Evolutionary conservation across 306 rosid genomes (phyloP).

Genomic region (Canavalia ensiformis): DNA sequence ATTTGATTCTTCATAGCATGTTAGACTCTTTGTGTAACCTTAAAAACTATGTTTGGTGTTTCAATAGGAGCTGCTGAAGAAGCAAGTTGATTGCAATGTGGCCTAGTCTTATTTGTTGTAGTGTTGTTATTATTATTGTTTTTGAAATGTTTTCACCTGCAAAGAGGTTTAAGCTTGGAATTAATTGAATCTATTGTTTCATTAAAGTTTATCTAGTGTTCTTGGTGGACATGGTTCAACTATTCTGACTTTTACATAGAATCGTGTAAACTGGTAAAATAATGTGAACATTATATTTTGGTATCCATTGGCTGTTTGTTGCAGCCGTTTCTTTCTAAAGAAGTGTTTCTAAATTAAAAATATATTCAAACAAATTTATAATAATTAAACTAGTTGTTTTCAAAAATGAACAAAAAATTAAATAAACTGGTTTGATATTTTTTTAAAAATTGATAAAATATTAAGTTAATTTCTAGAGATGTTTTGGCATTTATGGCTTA

Average conservation of each 20-base stretch:
- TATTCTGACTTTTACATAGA: background rate
- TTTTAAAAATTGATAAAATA: too few relatives aligned
- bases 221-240: background rate
- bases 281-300: background rate
- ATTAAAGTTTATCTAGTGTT: background rate
- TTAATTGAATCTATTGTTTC: conserved; percentile 43
- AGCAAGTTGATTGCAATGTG: conserved; percentile 42
- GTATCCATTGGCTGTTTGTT: too few relatives aligned
- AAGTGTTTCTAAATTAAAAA: too few relatives aligned
- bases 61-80: conserved; percentile 50
- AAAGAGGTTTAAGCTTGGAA: conserved; percentile 43
- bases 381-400: too few relatives aligned
- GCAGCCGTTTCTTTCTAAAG: too few relatives aligned
- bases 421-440: too few relatives aligned
- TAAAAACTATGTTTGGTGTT: conserved; percentile 46
- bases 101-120: conserved; percentile 41
- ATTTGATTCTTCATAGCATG: conserved; percentile 53
- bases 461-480: too few relatives aligned
- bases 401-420: too few relatives aligned
- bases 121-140: conserved; percentile 44
- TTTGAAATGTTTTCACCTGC: conserved; percentile 41
- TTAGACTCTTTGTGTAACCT: conserved; percentile 51
- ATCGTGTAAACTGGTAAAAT: background rate
- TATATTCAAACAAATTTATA: too few relatives aligned
- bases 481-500: too few relatives aligned